Conservation (phyloP, 805 yeast species). For the Yarrowia osloensis region DNA sequence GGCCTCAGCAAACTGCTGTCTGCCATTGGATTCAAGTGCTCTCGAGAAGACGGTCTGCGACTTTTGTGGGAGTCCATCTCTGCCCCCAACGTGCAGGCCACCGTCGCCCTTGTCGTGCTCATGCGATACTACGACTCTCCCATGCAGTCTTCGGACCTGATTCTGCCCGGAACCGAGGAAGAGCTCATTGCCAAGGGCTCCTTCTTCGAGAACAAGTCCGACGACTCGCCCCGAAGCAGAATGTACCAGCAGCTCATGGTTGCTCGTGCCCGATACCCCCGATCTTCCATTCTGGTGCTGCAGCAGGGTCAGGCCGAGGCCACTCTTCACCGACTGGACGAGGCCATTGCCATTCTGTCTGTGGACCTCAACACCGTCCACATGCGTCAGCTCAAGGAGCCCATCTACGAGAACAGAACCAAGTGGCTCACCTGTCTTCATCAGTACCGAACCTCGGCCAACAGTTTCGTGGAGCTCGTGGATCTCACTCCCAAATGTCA, state of each 20-base stretch:
- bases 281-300: constrained; percentile 85
- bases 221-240: constrained; percentile 26
- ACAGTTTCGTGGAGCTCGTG: constrained; percentile 63
- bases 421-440: constrained; percentile 74
- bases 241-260: constrained; percentile 49
- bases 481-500: constrained; percentile 88
- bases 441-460: constrained; percentile 76
- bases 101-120: constrained; percentile 79
- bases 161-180: constrained; percentile 44
- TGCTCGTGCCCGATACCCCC: constrained; percentile 75
- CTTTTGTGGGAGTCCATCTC: constrained; percentile 88
- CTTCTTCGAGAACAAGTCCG: background rate
- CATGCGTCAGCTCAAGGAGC: constrained; percentile 89
- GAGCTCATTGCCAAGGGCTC: constrained; percentile 33
- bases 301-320: constrained; percentile 80
- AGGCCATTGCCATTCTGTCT: constrained; percentile 65
- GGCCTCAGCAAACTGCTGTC: constrained; percentile 85
- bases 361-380: constrained; percentile 55
- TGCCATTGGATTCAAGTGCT: constrained; percentile 88
- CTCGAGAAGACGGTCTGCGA: constrained; percentile 78
- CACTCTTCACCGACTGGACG: constrained; percentile 64
- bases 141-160: constrained; percentile 86
- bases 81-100: constrained; percentile 87
- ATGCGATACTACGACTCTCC: constrained; percentile 94
- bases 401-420: constrained; percentile 79